A percentile compares a stretch with the other conserved stretches of the same genome.
Conservation (phyloP, 2,329 filamentous ascomycete genomes). For the Xylaria sp. region DNA sequence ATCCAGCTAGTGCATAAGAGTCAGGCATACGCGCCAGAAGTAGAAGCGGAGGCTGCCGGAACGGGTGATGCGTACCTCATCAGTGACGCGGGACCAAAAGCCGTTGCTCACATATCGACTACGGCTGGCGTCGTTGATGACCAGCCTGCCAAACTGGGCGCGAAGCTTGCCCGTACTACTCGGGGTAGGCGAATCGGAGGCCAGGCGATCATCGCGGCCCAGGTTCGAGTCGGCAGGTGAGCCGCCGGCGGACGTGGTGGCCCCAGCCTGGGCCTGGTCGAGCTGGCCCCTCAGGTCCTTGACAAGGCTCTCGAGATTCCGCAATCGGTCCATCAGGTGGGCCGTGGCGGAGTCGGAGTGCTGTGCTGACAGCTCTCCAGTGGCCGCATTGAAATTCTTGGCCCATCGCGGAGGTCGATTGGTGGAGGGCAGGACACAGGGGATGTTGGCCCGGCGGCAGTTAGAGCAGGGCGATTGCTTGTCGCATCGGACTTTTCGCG, state of each 20-base stretch:
- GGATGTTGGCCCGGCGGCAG: conserved; percentile 48
- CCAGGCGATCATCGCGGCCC: conserved; percentile 18
- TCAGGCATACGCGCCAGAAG: conserved; percentile 19
- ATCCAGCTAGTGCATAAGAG: conserved; percentile 35
- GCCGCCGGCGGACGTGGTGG: conserved; percentile 22
- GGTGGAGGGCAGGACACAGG: conserved; percentile 45
- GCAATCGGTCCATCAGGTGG: conserved; percentile 46
- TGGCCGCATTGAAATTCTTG: conserved; percentile 36
- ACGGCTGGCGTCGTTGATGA: conserved; percentile 39
- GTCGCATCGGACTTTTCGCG: conserved; percentile 54
- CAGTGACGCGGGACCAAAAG: conserved; percentile 52
- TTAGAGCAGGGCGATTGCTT: conserved; percentile 53
- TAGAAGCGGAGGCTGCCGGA: not conserved
- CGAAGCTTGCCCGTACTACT: conserved; percentile 27
- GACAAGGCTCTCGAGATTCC: conserved; percentile 46
- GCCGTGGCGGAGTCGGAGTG: conserved; percentile 27
- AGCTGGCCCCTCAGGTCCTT: conserved; percentile 45
- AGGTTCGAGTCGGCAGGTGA: conserved; percentile 29
- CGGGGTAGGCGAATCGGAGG: conserved; percentile 1
- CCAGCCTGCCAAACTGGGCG: conserved; percentile 43
- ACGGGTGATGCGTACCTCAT: conserved; percentile 41
- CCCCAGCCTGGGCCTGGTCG: conserved; percentile 36
- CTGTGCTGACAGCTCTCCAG: conserved; percentile 36
- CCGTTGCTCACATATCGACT: conserved; percentile 47
- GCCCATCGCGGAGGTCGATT: conserved; percentile 51